A percentile compares a stretch with the other conserved stretches of the same genome.
These are phyloP conservation scores for Dendrobium nobile DNA, from an alignment of 106 monocot species.

Conservation along the genomic window DNA sequence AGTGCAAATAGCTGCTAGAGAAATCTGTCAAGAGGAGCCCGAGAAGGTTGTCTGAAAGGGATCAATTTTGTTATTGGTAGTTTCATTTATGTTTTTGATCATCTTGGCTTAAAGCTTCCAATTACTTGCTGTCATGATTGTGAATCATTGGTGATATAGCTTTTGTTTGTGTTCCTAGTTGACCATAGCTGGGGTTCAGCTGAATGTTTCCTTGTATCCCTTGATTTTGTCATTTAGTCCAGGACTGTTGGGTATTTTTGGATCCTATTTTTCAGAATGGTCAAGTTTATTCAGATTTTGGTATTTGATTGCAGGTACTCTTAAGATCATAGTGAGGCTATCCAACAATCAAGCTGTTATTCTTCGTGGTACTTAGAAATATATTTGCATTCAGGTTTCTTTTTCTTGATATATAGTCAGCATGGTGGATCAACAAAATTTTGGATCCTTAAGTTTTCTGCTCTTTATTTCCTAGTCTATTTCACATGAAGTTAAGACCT, in stretches of 20 bases:
- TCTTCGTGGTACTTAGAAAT: constrained; percentile 42
- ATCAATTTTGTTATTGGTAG: neutral
- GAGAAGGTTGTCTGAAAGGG: constrained; percentile 22
- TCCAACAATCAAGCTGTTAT: constrained; percentile 65
- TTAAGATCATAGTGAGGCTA: constrained; percentile 75
- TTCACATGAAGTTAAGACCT: too few species aligned
- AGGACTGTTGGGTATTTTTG: neutral
- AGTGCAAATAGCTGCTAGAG: constrained; percentile 70
- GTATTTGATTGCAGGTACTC: constrained; percentile 46
- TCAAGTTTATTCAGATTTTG: neutral
- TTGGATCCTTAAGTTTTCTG: neutral
- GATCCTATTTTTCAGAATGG: neutral
- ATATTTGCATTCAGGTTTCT: neutral
- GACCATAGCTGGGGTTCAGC: neutral
- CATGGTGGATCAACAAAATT: neutral
- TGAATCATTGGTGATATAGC: neutral
- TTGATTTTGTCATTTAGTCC: neutral
- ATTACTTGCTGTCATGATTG: neutral
- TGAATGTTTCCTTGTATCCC: neutral
- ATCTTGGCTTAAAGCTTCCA: neutral
- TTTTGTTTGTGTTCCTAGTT: neutral
- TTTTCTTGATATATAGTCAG: neutral
- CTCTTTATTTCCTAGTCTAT: too few species aligned
- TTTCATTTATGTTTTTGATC: neutral
- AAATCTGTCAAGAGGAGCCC: constrained; percentile 75